Base-by-base conservation (phyloP, 1,284 basidiomycete species). In the Porphyrellus sp. region DNA sequence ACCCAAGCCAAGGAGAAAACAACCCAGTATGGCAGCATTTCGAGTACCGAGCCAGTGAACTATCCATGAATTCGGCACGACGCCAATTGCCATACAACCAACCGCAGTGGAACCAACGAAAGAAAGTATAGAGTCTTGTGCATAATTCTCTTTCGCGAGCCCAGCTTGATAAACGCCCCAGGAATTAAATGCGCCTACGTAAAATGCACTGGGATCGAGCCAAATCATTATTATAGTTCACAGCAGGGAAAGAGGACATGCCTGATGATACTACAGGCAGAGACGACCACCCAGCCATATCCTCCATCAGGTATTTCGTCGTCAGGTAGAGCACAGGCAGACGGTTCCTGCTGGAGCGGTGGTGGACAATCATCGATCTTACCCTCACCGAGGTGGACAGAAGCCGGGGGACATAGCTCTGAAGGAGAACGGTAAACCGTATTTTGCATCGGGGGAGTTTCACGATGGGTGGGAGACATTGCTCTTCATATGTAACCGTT, bases 71-170 rank as follows among this genome's bases (percentile, higher is more conserved):
- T 65, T 68, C 31, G 65, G 58, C 8, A 71, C 28, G 2, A 61
- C 70, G 12, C 67, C 59, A 9, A 70, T 44, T 6, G 70, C 57
- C 25, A 70, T 59, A 53, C 59, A 67, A 4, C 63, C 59, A 12
- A 62, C 57, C 2, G 64, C 59, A 3, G 61, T 43, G 16, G 70
- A 70, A 33, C 69, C 70, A 15, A 72, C 64, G 49, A 71, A 70
- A 5, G 70, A 62, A 16, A 70, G 59, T 0, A 60, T 64, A 7
- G 61, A 64, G 37, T 59, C 57, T 27, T 58, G 55, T 0, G 57
- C 67, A 30, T 63, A 48, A 8, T 61, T 51, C 49, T 62, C 44
- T 9, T 60, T 55, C 24, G 63, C 62, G 2, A 70, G 63, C 3
- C 51, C 56, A 1, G 62, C 65, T 59, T 68, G 61, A n/a, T 64